Conservation (phyloP, 257 asterid genomes). For the Jacaranda copaia region DNA sequence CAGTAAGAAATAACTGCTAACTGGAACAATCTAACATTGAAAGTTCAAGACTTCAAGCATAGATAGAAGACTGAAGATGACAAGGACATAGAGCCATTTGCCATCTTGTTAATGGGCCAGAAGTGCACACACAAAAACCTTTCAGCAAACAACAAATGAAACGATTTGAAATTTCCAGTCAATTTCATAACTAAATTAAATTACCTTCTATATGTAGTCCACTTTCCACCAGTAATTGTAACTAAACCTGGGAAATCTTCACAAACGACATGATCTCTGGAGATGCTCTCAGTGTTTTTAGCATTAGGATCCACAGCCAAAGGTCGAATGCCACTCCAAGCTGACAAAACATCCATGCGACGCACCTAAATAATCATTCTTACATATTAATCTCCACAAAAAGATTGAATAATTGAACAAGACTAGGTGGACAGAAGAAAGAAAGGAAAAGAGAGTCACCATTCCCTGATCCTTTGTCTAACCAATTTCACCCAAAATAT, state of each 20-base stretch:
- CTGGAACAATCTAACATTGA: slow-evolving; percentile 6
- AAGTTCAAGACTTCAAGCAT: slow-evolving; percentile 21
- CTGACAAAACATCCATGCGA: slow-evolving; percentile 89
- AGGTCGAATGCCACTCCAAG: slow-evolving; percentile 99
- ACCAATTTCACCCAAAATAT: slow-evolving; percentile 22
- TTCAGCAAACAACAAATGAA: background rate
- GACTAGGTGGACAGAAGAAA: slow-evolving; percentile 18
- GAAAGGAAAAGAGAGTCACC: slow-evolving; percentile 8
- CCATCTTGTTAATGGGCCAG: too few species aligned
- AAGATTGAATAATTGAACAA: slow-evolving; percentile 19
- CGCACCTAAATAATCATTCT: slow-evolving; percentile 66
- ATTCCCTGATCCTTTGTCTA: slow-evolving; percentile 15
- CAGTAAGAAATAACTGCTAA: slow-evolving; percentile 37
- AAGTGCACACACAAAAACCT: background rate
- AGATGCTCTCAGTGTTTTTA: slow-evolving; percentile 87
- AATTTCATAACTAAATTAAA: slow-evolving; percentile 5
- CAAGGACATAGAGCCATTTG: too few species aligned
- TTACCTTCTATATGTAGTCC: slow-evolving; percentile 99
- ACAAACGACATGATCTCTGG: slow-evolving; percentile 89
- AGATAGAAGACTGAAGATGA: background rate
- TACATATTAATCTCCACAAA: slow-evolving; percentile 36
- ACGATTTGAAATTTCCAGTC: background rate
- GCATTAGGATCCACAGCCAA: slow-evolving; percentile 95
- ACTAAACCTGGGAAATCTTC: slow-evolving; percentile 96
- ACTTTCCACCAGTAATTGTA: slow-evolving; percentile 97